Conservation (phyloP, 2,329 filamentous ascomycete species). For the Apiospora saccharicola region DNA sequence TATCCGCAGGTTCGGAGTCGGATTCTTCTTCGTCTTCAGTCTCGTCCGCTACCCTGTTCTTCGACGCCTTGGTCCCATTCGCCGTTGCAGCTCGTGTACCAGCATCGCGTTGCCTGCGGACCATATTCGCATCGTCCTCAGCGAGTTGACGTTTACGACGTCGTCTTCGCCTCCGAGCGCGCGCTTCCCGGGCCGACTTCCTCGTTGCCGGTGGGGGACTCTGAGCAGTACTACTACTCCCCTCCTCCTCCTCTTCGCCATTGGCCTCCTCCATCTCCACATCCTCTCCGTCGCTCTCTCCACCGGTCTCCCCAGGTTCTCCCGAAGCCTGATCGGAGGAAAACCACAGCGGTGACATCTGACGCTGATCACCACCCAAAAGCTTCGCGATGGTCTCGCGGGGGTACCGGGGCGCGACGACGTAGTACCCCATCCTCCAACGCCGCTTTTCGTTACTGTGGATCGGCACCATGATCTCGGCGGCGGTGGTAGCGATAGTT, state of each 20-base stretch:
- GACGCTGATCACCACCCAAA: background rate
- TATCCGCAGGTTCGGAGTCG: background rate
- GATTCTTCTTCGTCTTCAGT: background rate
- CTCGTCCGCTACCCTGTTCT: background rate
- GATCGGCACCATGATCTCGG: background rate
- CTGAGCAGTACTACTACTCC: too few relatives aligned
- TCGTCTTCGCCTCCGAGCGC: background rate
- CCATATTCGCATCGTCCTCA: background rate
- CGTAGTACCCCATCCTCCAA: background rate
- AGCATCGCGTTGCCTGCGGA: background rate
- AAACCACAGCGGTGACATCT: background rate
- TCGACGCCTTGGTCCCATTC: background rate
- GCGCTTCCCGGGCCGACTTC: background rate
- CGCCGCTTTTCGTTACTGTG: background rate
- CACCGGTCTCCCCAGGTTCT: background rate
- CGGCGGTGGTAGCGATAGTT: background rate
- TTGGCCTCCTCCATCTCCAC: constrained; percentile 6
- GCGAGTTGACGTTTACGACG: background rate
- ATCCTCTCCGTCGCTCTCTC: background rate
- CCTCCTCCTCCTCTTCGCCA: too few relatives aligned
- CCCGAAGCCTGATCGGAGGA: background rate
- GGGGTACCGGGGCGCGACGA: background rate
- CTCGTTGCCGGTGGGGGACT: background rate
- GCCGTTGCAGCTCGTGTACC: background rate
- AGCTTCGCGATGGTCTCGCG: constrained; percentile 1